Percentiles rank a stretch among this genome's conserved stretches.
These are phyloP conservation scores for Cryphonectria carpinicola DNA, from an alignment of 2,329 filamentous ascomycete species.

Conservation along the genomic window DNA sequence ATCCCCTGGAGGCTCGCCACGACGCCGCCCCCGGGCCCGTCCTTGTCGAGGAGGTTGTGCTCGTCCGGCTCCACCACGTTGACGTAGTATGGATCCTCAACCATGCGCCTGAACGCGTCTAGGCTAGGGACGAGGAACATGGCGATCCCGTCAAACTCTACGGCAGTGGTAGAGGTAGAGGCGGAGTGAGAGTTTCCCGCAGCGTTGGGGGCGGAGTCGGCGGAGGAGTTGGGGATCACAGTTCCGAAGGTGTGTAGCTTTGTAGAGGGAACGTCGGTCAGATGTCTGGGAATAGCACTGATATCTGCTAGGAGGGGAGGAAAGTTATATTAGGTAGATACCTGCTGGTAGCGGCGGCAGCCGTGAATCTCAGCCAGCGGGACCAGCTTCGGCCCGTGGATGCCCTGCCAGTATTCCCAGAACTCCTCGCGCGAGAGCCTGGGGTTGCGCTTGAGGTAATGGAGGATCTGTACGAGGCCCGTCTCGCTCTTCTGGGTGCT, in stretches of 20 bases:
- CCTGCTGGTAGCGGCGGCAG: constrained; percentile 14
- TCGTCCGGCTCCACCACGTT: constrained; percentile 12
- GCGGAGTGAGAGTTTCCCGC: neutral
- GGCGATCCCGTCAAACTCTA: constrained; percentile 11
- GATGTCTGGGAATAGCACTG: neutral
- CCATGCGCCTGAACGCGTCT: neutral
- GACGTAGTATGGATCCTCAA: constrained; percentile 8
- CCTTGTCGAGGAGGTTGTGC: constrained; percentile 6
- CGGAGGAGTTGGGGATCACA: neutral
- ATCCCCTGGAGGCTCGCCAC: neutral
- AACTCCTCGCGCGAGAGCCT: neutral
- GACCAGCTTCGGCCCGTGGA: constrained; percentile 7
- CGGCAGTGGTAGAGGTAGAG: neutral
- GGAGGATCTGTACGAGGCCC: constrained; percentile 5
- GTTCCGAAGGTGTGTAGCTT: constrained; percentile 8
- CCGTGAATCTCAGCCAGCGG: constrained; percentile 10
- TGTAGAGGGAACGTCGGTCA: neutral
- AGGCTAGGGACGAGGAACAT: neutral
- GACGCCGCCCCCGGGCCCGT: neutral
- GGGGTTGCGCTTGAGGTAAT: constrained; percentile 1
- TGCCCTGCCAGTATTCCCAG: constrained; percentile 6
- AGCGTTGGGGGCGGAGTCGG: neutral
- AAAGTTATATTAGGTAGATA: neutral
- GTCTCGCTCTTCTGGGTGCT: neutral
- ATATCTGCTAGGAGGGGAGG: neutral